phyloP scores from a whole-genome alignment of 2,329 filamentous ascomycete species.

The Thielaviopsis populi region DNA sequence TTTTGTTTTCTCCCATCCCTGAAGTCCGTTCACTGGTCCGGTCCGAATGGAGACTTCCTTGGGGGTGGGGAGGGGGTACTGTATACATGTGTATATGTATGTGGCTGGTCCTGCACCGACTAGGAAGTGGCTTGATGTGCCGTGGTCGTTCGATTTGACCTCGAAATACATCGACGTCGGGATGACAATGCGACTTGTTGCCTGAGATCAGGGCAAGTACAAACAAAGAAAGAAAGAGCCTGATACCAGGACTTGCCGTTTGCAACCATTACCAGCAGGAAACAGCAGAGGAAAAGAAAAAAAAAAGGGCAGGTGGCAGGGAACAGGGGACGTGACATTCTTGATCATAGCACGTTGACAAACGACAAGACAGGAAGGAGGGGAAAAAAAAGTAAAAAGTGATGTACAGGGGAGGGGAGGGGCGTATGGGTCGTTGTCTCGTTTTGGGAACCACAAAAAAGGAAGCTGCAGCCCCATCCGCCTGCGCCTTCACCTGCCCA shows the following conservation, averaged over 20 bases:
- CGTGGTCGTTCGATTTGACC: not conserved
- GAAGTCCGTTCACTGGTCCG: conserved; percentile 4
- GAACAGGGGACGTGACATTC: not conserved
- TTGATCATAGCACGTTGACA: not conserved
- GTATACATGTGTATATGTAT: no score
- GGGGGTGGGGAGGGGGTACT: not conserved
- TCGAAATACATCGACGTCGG: not conserved
- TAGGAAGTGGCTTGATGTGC: not conserved
- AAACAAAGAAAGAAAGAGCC: not conserved
- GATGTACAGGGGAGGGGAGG: not conserved
- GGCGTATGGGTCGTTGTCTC: not conserved
- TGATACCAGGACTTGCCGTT: not conserved
- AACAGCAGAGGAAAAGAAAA: not conserved
- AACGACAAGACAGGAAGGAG: conserved; percentile 1
- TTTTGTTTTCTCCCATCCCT: not conserved
- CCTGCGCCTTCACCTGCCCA: conserved; percentile 6
- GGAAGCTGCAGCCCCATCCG: conserved; percentile 10
- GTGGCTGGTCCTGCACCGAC: not conserved
- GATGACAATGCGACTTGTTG: not conserved
- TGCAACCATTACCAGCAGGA: no score
- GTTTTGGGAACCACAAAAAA: conserved; percentile 10
- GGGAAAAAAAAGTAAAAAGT: not conserved
- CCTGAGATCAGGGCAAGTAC: not conserved
- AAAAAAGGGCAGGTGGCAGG: not conserved
- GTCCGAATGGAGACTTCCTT: not conserved